Percentiles rank a stretch among this genome's conserved stretches.
These are phyloP conservation scores for Diaporthe australafricana DNA, from an alignment of 2,329 filamentous ascomycete species.

Conservation along the genomic window DNA sequence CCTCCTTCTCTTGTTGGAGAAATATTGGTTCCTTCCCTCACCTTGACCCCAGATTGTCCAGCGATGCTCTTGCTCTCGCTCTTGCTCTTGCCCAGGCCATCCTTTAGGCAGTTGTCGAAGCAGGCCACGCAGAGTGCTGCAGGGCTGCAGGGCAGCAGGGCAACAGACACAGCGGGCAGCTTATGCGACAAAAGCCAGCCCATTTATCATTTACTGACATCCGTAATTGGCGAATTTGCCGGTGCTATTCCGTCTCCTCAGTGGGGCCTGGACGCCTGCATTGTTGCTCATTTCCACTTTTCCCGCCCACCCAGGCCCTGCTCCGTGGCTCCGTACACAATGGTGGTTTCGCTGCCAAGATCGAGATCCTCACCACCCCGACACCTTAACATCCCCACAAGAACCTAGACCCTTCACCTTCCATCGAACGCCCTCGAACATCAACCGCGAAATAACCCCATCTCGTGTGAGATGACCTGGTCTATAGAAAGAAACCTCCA, in stretches of 20 bases:
- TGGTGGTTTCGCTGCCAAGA: conserved; percentile 9
- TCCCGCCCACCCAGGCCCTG: conserved; percentile 7
- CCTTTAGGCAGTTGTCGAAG: too few relatives aligned
- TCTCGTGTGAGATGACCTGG: background rate
- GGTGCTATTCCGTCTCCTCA: conserved; percentile 18
- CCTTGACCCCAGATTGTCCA: background rate
- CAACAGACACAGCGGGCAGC: background rate
- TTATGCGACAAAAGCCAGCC: conserved; percentile 6
- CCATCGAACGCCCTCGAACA: conserved; percentile 1
- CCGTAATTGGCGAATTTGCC: conserved; percentile 30
- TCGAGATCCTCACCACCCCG: conserved; percentile 11
- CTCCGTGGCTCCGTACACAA: background rate
- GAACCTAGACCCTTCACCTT: background rate
- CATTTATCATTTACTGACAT: conserved; percentile 22
- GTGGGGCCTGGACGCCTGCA: conserved; percentile 8
- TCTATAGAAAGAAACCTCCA: background rate
- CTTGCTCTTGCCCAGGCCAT: background rate
- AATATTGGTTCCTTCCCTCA: too few relatives aligned
- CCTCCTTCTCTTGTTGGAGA: background rate
- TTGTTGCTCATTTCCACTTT: conserved; percentile 22
- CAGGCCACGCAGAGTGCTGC: too few relatives aligned
- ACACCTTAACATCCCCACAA: background rate
- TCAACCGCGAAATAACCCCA: background rate
- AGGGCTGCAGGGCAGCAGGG: background rate
- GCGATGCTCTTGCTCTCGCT: conserved; percentile 5